Evolutionary conservation across 148 eudicot species (phyloP), one percentile per base, ranked within the genome.

Genomic region (Vaccinium darrowii): DNA sequence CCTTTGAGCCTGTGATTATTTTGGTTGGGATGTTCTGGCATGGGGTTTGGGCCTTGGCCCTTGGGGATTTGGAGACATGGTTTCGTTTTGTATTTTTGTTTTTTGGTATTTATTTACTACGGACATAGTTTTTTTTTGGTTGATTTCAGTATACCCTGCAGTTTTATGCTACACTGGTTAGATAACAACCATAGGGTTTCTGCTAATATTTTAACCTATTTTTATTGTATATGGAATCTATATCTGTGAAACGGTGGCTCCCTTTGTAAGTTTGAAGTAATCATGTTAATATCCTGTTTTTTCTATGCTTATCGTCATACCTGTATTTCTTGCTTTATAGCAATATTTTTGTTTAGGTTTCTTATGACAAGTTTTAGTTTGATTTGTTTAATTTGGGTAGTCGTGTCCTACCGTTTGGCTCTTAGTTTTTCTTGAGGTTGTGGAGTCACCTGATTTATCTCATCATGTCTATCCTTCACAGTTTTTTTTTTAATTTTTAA

Each of bases 1-100:
- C 76, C 76, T 72, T 72, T 72, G 49, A 72, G 76, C 75, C 75
- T 71, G 16, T 71, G 47, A 71, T 71, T 10, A 43, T 3, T 25
- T 27, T 30, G 75, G 75, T 4, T 33, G 18, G 39, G n/a, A 72
- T 72, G 3, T 19, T 30, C 33, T 72, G 76, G 33, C 47, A 33
- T 15, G 8, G 18, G 50, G n/a, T 36, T 30, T 71, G 39, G 39
- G 43, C 8, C 43, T 71, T 71, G 39, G 39, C 19, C 8, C 43
- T 71, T 30, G 76, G 43, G 19, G 47, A 13, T 14, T 30, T 11
- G 39, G 16, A 12, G 43, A 13, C 43, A 13, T 71, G 76, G 21
- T 14, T 33, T 33, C 14, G 7, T 71, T 10, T 67, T 0, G 0
- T 65, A 2, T 23, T 9, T 25, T 25, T 67, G 3, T 23, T 10